Evolutionary conservation across 1,139 yeast genomes (phyloP), one percentile per base, ranked within the genome.

Genomic region (Yamadazyma atmosphaerica): DNA sequence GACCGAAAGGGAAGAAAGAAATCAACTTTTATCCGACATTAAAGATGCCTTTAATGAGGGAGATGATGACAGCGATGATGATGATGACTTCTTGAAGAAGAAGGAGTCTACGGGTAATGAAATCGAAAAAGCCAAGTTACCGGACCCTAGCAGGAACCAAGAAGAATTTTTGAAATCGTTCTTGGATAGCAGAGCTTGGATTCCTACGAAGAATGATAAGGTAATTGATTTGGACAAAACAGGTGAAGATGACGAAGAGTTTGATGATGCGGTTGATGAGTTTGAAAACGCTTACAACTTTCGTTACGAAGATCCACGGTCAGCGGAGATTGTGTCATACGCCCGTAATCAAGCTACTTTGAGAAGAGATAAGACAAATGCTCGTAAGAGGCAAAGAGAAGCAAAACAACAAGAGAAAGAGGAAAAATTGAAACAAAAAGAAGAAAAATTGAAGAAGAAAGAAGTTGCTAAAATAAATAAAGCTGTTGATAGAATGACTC

Each of bases 341-440:
- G 98, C 98, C 4, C 88, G 99, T 75, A 86, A 77, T 47, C 96
- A 89, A 59, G 95, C 95, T 19, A 88, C 98, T 0, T 72, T 89
- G 54, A 82, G 98, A 65, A 77, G 98, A 58, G 79, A 83, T 16
- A 82, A 81, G 36, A 76, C 84, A 42, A 81, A 82, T 49, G 63
- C 86, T 15, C 79, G 98, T 54, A 88, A 88, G 66, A 79, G 84
- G 60, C 83, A 83, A 62, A 81, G 98, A 67, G 92, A 88, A 37
- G 76, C 72, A 56, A 79, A 81, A 58, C 76, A 69, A 41, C 84
- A 79, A 34, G 74, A 68, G 35, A 78, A 72, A 44, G 65, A 62
- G 28, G 65, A 73, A 47, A 82, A 75, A 44, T 74, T 77, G 43
- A 62, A 71, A 42, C 77, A 79, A 49, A 77, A 75, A 40, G 79